Evolutionary conservation across 768 basidiomycete genomes (phyloP), one percentile per base, ranked within the genome.

Genomic region (Termitomyces sp.): DNA sequence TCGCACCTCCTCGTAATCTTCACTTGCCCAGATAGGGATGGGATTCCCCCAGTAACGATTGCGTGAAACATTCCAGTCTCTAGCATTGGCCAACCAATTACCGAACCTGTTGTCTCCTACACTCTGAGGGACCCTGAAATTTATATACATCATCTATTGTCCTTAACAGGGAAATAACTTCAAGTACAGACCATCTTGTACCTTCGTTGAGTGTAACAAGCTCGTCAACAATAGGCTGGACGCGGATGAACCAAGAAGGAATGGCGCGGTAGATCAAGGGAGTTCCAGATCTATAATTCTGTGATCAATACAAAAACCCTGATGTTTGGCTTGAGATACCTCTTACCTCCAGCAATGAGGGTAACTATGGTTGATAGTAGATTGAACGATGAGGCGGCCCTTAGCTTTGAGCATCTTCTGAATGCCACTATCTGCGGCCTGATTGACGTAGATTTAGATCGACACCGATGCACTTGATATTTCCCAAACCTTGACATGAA

Each of bases 11-110:
- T 93, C 82, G 65, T 84, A 76, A 71, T 99, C 97, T 0, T 95
- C 93, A 66, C 90, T 94, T 27, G 79, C 92, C 97, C 97, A 99
- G 36, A 99, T 76, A 12, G 97, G 97, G 56, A 99, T 86, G 18
- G 97, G 97, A 5, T 95, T 98, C 34, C 96, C 97, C 95, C 95
- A 99, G 70, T 98, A 99, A 48, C 97, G 83, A 76, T 98, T 98
- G 60, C 97, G 84, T n/a, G 95, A 97, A 61, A 99, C 81, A 68
- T 98, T 98, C 97, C 97, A 99, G 68, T 99, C 97, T 22, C 95
- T 84, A n/a, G 97, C 97, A 71, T 96, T 98, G 48, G 90, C 88
- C 51, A 99, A 79, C 97, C 97, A 99, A 71, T 93, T 95, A 22
- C 94, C 94, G 68, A 99, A 99, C 34, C 96, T 82, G 63, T 88